These are phyloP conservation scores for Cardamine chenopodiifolia DNA, from an alignment of 345 rosid species.

Conservation along the genomic window DNA sequence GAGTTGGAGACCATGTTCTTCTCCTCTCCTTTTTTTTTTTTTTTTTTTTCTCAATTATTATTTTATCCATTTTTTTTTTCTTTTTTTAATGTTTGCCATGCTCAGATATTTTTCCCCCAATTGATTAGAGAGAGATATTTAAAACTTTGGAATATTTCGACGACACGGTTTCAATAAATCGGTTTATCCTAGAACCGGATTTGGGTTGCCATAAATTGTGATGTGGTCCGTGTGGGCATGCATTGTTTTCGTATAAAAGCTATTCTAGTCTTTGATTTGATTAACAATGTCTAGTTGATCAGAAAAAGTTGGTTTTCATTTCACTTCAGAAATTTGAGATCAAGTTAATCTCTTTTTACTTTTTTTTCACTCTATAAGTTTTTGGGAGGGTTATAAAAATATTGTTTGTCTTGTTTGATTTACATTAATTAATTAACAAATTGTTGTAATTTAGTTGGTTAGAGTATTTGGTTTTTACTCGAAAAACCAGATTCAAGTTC, in stretches of 20 bases:
- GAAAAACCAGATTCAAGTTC: too few species aligned
- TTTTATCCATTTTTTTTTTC: neutral
- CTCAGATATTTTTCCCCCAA: conserved; percentile 26
- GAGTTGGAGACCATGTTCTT: conserved; percentile 42
- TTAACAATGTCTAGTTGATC: too few species aligned
- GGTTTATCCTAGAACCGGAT: neutral
- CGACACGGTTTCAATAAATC: conserved; percentile 7
- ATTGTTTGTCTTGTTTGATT: too few species aligned
- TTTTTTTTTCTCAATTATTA: neutral
- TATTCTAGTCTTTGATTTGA: neutral
- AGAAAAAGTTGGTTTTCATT: too few species aligned
- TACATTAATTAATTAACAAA: too few species aligned
- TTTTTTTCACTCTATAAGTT: too few species aligned
- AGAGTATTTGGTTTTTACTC: too few species aligned
- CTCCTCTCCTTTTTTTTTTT: neutral
- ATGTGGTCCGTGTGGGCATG: conserved; percentile 10
- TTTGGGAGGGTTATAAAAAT: too few species aligned
- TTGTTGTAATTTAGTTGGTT: too few species aligned
- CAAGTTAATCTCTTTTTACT: too few species aligned
- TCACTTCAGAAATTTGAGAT: too few species aligned
- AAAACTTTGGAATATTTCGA: conserved; percentile 7
- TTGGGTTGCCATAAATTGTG: conserved; percentile 3
- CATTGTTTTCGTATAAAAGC: conserved; percentile 5
- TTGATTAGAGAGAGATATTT: conserved; percentile 22
- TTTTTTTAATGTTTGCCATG: neutral